A percentile compares a stretch with the other conserved stretches of the same genome.
Evolutionary conservation across 495 filamentous ascomycete genomes (phyloP).

Genomic region (Penicillium desertorum): DNA sequence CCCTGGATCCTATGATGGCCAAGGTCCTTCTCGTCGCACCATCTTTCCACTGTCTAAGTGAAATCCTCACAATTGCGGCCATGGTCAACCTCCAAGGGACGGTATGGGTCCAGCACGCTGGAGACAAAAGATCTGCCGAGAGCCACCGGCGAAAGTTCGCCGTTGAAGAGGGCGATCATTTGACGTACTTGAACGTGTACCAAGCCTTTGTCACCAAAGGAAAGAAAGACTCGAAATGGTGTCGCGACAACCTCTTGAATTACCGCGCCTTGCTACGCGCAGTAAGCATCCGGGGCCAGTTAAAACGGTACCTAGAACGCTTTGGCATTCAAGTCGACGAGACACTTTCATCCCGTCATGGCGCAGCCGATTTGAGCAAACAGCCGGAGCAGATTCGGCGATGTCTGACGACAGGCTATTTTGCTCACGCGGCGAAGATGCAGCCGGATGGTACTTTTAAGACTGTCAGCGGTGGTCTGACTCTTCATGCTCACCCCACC

Average conservation of each 20-base stretch:
- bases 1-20: conserved; percentile 94
- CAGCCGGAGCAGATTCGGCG: conserved; percentile 73
- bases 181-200: conserved; percentile 93
- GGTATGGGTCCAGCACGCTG: conserved; percentile 79
- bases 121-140: conserved; percentile 70
- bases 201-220: conserved; percentile 85
- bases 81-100: conserved; percentile 87
- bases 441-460: conserved; percentile 89
- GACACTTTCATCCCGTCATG: conserved; percentile 37
- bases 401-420: conserved; percentile 89
- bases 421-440: conserved; percentile 95
- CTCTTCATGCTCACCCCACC: conserved; percentile 85
- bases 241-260: conserved; percentile 81
- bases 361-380: conserved; percentile 36
- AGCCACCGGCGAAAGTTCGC: conserved; percentile 78
- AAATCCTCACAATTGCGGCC: conserved; percentile 88
- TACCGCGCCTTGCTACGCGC: conserved; percentile 79
- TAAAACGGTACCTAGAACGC: conserved; percentile 83
- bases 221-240: conserved; percentile 83
- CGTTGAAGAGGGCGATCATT: conserved; percentile 90
- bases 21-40: conserved; percentile 82
- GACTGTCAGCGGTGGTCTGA: conserved; percentile 69
- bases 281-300: conserved; percentile 80
- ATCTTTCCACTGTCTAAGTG: conserved; percentile 73
- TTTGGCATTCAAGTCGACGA: conserved; percentile 76